Percentiles rank a stretch among this genome's conserved stretches.
Evolutionary conservation across 2,329 filamentous ascomycete species (phyloP).

Genomic region (Trichoderma breve): DNA sequence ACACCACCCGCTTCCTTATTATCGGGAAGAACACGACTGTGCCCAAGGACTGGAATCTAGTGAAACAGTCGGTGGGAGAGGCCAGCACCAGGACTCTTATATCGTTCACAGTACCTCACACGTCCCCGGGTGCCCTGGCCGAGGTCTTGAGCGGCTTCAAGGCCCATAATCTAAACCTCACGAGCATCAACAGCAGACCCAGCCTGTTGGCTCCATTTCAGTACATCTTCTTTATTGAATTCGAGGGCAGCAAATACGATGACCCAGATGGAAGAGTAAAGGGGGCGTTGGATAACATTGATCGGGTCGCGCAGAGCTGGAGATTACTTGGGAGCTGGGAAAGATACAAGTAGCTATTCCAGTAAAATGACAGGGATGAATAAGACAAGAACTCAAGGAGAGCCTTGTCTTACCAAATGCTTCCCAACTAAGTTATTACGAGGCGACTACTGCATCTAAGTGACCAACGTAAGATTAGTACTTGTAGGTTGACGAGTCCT

Average conservation of each 20-base stretch:
- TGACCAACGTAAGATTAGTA: not conserved
- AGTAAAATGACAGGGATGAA: not conserved
- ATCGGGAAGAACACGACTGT: conserved; percentile 43
- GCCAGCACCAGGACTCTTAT: conserved; percentile 66
- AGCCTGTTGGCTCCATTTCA: conserved; percentile 75
- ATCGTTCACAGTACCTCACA: conserved; percentile 79
- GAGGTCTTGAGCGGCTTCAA: conserved; percentile 78
- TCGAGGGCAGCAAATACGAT: conserved; percentile 58
- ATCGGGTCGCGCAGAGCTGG: conserved; percentile 57
- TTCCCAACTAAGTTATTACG: not conserved
- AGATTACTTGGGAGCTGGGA: conserved; percentile 71
- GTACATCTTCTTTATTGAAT: conserved; percentile 94
- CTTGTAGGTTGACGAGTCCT: not conserved
- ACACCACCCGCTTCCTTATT: conserved; percentile 77
- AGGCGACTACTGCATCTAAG: conserved; percentile 1
- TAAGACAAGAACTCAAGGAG: not conserved
- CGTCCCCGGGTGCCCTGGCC: conserved; percentile 76
- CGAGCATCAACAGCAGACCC: conserved; percentile 84
- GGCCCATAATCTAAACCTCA: conserved; percentile 71
- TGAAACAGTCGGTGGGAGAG: conserved; percentile 28
- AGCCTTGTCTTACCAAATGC: not conserved
- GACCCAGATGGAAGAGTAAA: conserved; percentile 59
- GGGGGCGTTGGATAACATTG: conserved; percentile 58
- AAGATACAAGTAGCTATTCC: conserved; percentile 30
- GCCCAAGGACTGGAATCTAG: conserved; percentile 29